Conservation (phyloP, 2,329 filamentous ascomycete genomes). For the Ramichloridium luteum region DNA sequence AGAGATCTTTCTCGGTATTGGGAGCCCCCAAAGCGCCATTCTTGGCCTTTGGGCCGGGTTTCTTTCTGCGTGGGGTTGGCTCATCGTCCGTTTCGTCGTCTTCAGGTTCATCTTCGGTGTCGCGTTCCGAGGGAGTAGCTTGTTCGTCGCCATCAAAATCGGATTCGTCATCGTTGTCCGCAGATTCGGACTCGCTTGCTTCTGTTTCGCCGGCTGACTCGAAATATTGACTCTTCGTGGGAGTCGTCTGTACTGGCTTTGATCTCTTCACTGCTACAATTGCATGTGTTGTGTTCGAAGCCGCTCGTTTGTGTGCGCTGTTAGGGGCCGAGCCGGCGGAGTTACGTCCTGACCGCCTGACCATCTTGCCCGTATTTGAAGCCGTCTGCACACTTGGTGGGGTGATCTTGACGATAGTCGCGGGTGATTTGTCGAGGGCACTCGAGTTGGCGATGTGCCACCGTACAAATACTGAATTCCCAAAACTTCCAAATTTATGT, state of each 20-base stretch:
- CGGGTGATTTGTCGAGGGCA: too few relatives aligned
- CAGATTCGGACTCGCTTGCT: constrained; percentile 24
- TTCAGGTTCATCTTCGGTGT: constrained; percentile 22
- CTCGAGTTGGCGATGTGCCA: too few relatives aligned
- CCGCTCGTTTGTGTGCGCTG: constrained; percentile 17
- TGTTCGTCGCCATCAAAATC: constrained; percentile 23
- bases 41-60: constrained; percentile 15
- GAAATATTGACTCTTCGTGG: constrained; percentile 42
- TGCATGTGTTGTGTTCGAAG: constrained; percentile 10
- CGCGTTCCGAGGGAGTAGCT: constrained; percentile 20
- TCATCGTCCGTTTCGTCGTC: constrained; percentile 24
- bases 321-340: constrained; percentile 6
- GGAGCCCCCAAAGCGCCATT: constrained; percentile 8
- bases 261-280: constrained; percentile 12
- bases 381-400: background rate
- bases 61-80: constrained; percentile 10
- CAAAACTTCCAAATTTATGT: too few relatives aligned
- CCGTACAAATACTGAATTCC: too few relatives aligned
- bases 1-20: constrained; percentile 36
- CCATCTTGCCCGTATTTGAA: background rate
- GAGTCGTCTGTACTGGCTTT: constrained; percentile 22
- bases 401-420: too few relatives aligned
- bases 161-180: constrained; percentile 11
- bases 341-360: constrained; percentile 13
- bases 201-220: constrained; percentile 11